Percentiles rank a stretch among this genome's conserved stretches.
phyloP scores from a whole-genome alignment of 2,329 filamentous ascomycete species.

The Elsinoe necatrix region DNA sequence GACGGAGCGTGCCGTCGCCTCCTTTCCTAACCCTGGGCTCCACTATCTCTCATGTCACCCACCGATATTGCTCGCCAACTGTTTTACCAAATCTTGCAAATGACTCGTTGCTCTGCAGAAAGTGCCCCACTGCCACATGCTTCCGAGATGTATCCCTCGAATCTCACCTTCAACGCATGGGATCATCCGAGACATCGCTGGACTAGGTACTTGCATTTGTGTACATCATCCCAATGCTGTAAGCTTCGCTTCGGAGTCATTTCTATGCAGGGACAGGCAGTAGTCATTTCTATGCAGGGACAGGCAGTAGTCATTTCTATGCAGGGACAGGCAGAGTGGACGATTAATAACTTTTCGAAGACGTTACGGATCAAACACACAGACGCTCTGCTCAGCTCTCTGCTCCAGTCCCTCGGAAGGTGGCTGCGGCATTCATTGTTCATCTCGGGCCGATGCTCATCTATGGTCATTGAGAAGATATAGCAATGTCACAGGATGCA shows the following conservation, averaged over 20 bases:
- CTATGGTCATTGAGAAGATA: too few relatives aligned
- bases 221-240: neutral
- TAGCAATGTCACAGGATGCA: too few relatives aligned
- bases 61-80: constrained; percentile 7
- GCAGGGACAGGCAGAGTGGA: too few relatives aligned
- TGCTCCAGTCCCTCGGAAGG: too few relatives aligned
- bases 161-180: neutral
- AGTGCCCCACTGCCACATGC: constrained; percentile 9
- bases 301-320: too few relatives aligned
- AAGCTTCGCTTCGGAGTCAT: neutral
- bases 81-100: constrained; percentile 8
- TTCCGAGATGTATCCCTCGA: neutral
- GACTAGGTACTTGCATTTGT: neutral
- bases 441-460: too few relatives aligned
- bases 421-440: too few relatives aligned
- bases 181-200: neutral
- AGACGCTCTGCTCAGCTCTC: too few relatives aligned
- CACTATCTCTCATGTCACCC: constrained; percentile 1
- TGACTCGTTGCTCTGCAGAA: constrained; percentile 2
- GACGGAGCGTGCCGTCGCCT: neutral
- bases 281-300: too few relatives aligned
- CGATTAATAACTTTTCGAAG: neutral
- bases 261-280: too few relatives aligned
- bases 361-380: neutral
- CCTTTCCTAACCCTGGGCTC: neutral